Evolutionary conservation across 495 filamentous ascomycete species (phyloP), one percentile per base, ranked within the genome.

Genomic region (Penicillium malachiteum): DNA sequence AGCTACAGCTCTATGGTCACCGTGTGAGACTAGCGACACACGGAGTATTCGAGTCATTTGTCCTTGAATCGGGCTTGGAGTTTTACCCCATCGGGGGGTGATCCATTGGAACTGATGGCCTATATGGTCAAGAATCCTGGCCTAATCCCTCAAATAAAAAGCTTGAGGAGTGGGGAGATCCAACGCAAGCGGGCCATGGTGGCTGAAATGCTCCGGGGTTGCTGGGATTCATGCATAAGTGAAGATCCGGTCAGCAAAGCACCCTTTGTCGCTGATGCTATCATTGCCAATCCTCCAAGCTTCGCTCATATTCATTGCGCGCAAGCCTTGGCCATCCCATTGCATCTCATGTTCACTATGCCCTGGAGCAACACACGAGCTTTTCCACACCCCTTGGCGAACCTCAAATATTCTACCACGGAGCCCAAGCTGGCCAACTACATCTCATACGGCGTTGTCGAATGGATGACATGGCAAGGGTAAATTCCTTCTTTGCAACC

Each of bases 301-400:
- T 91, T 91, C 64, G 89, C 87, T 9, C 88, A 91, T 62, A 76
- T 91, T n/a, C 87, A 91, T 71, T 85, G 86, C 57, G 89, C 88
- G 7, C 84, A 92, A 62, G 83, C 82, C 56, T 71, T 91, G 30
- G 87, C 87, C 3, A 82, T 91, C 10, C 88, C 89, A 7, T 68
- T 92, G 4, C 87, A 90, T 67, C 64, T 92, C 35, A 88, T 92
- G 84, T 92, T 91, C 66, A 91, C 88, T 67, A 91, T 87, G 82
- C 80, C 80, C 12, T 82, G 73, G 69, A 77, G 75, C 17, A 70
- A 72, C 35, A 78, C 75, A 14, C 69, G 70, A 54, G 69, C 68
- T 8, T 80, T 78, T 57, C 74, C 75, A 7, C 80, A 84, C 58
- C 79, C 81, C 2, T 62, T 80, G 8, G 77, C 80, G 53, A 81